Conservation (phyloP, 2,329 filamentous ascomycete species). For the Paecilomyces fulvus region DNA sequence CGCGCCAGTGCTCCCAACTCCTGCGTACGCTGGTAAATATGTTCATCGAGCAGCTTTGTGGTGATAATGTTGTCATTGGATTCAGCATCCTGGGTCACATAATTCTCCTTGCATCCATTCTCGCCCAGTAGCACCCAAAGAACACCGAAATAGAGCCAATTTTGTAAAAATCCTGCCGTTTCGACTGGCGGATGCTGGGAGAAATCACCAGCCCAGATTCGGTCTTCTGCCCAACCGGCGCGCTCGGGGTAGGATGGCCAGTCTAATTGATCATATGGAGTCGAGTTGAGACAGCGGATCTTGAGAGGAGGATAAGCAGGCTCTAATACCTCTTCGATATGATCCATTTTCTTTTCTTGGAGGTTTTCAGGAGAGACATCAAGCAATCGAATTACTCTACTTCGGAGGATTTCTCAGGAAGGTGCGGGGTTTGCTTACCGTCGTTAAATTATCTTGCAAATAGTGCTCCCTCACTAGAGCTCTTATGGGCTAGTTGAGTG, state of each 20-base stretch:
- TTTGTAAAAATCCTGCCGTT: constrained; percentile 1
- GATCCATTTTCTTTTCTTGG: neutral
- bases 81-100: neutral
- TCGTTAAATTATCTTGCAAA: neutral
- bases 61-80: neutral
- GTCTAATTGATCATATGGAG: constrained; percentile 1
- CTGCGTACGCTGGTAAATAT: neutral
- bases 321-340: constrained; percentile 1
- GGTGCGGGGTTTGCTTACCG: neutral
- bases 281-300: constrained; percentile 1
- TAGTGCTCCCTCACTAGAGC: neutral
- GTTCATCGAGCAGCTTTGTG: constrained; percentile 1
- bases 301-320: constrained; percentile 1
- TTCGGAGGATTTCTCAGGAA: neutral
- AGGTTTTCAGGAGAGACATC: neutral
- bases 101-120: neutral
- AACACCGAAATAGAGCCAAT: constrained; percentile 2
- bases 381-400: neutral
- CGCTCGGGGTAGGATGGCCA: constrained; percentile 1
- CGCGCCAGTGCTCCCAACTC: neutral
- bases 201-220: neutral
- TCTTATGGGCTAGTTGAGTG: too few species aligned
- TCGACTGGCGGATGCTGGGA: constrained; percentile 1
- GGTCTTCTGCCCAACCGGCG: neutral
- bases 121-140: neutral